These are phyloP conservation scores for Botrytis tulipae DNA, from an alignment of 2,329 filamentous ascomycete species.

Conservation along the genomic window DNA sequence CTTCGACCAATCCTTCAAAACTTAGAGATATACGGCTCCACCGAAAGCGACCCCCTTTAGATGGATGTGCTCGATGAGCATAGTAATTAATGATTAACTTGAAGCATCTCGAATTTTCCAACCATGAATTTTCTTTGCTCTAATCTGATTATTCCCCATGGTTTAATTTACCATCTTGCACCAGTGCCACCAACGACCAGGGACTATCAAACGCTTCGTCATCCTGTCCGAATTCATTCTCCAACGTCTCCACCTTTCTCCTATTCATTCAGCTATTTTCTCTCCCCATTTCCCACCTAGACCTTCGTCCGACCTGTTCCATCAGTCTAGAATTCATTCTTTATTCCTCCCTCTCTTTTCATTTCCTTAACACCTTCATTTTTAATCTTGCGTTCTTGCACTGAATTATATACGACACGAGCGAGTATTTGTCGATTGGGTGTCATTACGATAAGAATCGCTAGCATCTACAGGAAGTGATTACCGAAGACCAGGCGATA, in stretches of 20 bases:
- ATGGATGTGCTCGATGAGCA: neutral
- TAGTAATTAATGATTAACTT: neutral
- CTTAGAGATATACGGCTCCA: neutral
- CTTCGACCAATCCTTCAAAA: neutral
- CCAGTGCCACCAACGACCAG: neutral
- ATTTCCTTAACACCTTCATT: conserved; percentile 3
- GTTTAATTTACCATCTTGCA: neutral
- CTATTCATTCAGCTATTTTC: conserved; percentile 9
- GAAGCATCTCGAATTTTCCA: neutral
- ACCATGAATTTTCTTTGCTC: neutral
- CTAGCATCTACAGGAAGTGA: neutral
- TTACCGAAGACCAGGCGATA: neutral
- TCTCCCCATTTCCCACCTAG: neutral
- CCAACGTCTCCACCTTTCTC: conserved; percentile 13
- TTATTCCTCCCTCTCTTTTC: neutral
- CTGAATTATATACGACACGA: neutral
- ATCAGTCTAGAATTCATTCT: neutral
- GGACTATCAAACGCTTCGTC: conserved; percentile 14
- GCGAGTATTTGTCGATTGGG: neutral
- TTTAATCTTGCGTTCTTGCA: neutral
- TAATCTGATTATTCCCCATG: neutral
- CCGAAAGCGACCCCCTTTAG: neutral
- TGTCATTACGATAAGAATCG: neutral
- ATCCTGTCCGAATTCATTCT: conserved; percentile 2
- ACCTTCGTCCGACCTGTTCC: neutral